These are phyloP conservation scores for Penicillium freii DNA, from an alignment of 2,329 filamentous ascomycete genomes.

Conservation along the genomic window DNA sequence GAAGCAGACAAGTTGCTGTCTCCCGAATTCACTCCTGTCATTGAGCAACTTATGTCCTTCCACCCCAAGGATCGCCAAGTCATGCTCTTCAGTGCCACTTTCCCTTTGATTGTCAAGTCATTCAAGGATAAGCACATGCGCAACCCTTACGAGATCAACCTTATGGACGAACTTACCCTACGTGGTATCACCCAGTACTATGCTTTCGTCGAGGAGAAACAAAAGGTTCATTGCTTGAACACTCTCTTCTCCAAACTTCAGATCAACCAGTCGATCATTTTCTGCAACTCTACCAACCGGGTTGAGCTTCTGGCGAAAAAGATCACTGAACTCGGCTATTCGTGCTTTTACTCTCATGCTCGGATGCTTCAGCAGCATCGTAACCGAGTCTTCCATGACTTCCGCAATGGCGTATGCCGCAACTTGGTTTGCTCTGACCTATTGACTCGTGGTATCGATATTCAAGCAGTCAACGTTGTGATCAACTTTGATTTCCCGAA, in stretches of 20 bases:
- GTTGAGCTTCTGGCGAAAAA: slow-evolving; percentile 98
- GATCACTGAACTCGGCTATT: slow-evolving; percentile 98
- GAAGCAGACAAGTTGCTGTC: slow-evolving; percentile 98
- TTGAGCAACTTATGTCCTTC: slow-evolving; percentile 92
- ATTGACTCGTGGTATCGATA: slow-evolving; percentile 97
- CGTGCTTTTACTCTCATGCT: slow-evolving; percentile 98
- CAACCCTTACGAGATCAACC: slow-evolving; percentile 95
- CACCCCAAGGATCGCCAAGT: slow-evolving; percentile 97
- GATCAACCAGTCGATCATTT: slow-evolving; percentile 99
- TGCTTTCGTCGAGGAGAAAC: slow-evolving; percentile 97
- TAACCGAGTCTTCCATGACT: slow-evolving; percentile 98
- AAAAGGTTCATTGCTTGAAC: slow-evolving; percentile 98
- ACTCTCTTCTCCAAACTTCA: slow-evolving; percentile 98
- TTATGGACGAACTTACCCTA: slow-evolving; percentile 98
- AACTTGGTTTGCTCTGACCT: slow-evolving; percentile 98
- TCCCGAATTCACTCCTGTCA: slow-evolving; percentile 93
- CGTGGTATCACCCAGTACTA: slow-evolving; percentile 99
- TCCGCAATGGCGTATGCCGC: slow-evolving; percentile 94
- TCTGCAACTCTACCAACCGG: slow-evolving; percentile 98
- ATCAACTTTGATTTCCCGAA: slow-evolving; percentile 99
- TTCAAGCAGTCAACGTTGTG: slow-evolving; percentile 98
- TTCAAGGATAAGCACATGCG: slow-evolving; percentile 99
- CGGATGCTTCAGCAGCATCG: slow-evolving; percentile 96
- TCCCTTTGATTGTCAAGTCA: slow-evolving; percentile 92
- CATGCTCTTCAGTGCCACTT: slow-evolving; percentile 98